phyloP scores from a whole-genome alignment of 202 grass and related monocot genomes.

The Cymbopogon flexuosus region DNA sequence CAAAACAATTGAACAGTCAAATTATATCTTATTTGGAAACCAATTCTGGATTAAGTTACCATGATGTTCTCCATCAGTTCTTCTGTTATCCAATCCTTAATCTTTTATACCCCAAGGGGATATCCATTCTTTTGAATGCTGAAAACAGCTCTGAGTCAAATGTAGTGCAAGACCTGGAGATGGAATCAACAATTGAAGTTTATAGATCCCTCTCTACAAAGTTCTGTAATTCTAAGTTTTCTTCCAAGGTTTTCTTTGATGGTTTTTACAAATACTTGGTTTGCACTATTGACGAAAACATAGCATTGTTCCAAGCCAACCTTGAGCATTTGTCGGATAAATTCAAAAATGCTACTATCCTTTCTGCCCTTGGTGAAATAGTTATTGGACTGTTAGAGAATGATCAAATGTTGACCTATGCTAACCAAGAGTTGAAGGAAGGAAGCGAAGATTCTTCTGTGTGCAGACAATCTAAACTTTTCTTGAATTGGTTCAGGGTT shows the following conservation, averaged over 20 bases:
- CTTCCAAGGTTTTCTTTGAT: conserved; percentile 39
- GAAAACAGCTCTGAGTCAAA: neutral
- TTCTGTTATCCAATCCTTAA: conserved; percentile 50
- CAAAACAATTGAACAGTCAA: conserved; percentile 28
- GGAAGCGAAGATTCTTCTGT: neutral
- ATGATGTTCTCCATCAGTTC: conserved; percentile 36
- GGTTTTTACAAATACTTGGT: conserved; percentile 41
- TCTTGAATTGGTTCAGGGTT: conserved; percentile 41
- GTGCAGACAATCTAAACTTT: conserved; percentile 8
- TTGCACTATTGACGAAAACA: conserved; percentile 47
- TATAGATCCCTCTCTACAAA: conserved; percentile 40
- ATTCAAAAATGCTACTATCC: conserved; percentile 23
- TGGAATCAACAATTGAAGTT: conserved; percentile 31
- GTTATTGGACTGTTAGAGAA: conserved; percentile 40
- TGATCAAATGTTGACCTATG: conserved; percentile 18
- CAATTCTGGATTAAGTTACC: neutral
- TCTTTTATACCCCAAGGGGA: conserved; percentile 9
- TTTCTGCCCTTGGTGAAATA: conserved; percentile 55
- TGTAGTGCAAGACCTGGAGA: conserved; percentile 14
- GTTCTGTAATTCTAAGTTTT: conserved; percentile 31
- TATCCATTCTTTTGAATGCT: neutral
- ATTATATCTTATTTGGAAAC: conserved; percentile 11
- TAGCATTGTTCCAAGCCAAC: conserved; percentile 30
- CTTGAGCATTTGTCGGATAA: conserved; percentile 37
- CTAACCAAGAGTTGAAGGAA: conserved; percentile 22